These are phyloP conservation scores for Kalaharituber pfeilii DNA, from an alignment of 2,329 filamentous ascomycete genomes.

Conservation along the genomic window DNA sequence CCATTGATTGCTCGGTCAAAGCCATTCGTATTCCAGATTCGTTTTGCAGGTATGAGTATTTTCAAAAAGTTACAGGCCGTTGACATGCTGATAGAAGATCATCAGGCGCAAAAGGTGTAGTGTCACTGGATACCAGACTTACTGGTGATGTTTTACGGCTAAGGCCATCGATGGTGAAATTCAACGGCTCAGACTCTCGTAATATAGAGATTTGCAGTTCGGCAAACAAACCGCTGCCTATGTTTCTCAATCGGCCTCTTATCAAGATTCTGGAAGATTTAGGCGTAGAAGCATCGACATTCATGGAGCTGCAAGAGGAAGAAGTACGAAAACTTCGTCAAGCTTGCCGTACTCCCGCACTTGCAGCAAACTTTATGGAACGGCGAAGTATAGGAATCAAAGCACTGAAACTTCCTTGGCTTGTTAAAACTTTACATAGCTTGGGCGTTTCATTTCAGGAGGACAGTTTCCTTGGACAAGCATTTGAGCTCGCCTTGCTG, in stretches of 20 bases:
- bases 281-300: slow-evolving; percentile 39
- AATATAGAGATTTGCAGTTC: slow-evolving; percentile 57
- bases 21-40: slow-evolving; percentile 57
- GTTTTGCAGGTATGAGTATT: slow-evolving; percentile 40
- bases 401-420: slow-evolving; percentile 38
- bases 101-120: slow-evolving; percentile 55
- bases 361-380: slow-evolving; percentile 50
- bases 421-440: slow-evolving; percentile 43
- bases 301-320: slow-evolving; percentile 45
- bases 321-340: slow-evolving; percentile 43
- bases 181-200: slow-evolving; percentile 36
- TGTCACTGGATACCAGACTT: slow-evolving; percentile 48
- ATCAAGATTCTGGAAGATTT: slow-evolving; percentile 81
- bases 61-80: slow-evolving; percentile 6
- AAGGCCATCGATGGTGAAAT: slow-evolving; percentile 66
- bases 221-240: slow-evolving; percentile 46
- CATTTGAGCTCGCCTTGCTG: slow-evolving; percentile 54
- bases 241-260: slow-evolving; percentile 60
- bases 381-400: slow-evolving; percentile 42
- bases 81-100: not conserved
- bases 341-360: slow-evolving; percentile 40
- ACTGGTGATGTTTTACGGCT: slow-evolving; percentile 42
- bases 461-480: slow-evolving; percentile 51
- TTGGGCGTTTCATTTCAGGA: slow-evolving; percentile 47
- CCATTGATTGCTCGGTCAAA: slow-evolving; percentile 26